Evolutionary conservation across 2,329 filamentous ascomycete genomes (phyloP), one percentile per base, ranked within the genome.

Genomic region (Talaromyces sp.): DNA sequence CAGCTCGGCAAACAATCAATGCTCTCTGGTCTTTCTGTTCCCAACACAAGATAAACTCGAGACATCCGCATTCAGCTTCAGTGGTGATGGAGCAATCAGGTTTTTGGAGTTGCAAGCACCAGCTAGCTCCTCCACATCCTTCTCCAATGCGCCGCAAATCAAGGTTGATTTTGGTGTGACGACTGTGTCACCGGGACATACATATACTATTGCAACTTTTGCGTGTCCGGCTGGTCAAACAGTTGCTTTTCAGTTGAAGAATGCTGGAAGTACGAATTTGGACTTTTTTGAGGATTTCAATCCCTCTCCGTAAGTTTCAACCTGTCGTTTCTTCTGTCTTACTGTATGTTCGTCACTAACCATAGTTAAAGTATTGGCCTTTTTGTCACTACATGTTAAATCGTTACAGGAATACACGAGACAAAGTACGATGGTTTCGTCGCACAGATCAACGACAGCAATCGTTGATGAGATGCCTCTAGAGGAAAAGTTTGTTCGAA

Each of bases 211-310:
- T 58, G 75, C 78, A 8, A 84, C 79, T 9, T 86, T 86, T 70
- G 71, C 75, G 14, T 90, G 87, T 70, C 81, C 82, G 0, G 83
- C 81, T 56, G 85, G 84, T 2, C 61, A 83, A 72, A 78, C 78
- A 19, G 74, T 89, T 19, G 77, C 76, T 2, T 85, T 83, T 69
- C 78, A 85, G 77, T 80, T 90, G 69, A 81, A 77, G 56, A 78
- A 80, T 52, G 77, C 77, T 6, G 84, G 82, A 2, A 77, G 77
- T 67, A 86, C 86, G 45, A 72, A 78, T 57, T 74, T 90, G 45
- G 76, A 83, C 64, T 90, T 84, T 75, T 88, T 90, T 78, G 82
- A 91, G 77, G 86, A 90, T 72, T 88, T 79, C 69, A 88, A 88
- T 70, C 81, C 80, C 10, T 75, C 77, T 67, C 79, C 82, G 77